Percentiles rank a stretch among this genome's conserved stretches.
Evolutionary conservation across 306 rosid genomes (phyloP).

Genomic region (Benincasa hispida): DNA sequence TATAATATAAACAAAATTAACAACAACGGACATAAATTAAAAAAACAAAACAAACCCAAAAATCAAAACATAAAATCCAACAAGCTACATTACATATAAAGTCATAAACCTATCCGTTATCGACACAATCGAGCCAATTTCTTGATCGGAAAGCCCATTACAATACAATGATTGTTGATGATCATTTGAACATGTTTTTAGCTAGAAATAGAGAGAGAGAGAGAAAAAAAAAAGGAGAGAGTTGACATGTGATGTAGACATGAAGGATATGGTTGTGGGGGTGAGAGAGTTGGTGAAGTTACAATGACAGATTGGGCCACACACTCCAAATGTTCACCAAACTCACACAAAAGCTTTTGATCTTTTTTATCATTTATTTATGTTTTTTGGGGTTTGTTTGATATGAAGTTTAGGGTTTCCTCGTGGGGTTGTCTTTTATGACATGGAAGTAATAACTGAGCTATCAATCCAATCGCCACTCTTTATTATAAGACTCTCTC

Average conservation of each 20-base stretch:
- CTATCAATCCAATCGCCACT: not conserved
- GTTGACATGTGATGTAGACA: constrained; percentile 13
- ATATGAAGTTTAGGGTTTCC: not conserved
- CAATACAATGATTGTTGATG: not conserved
- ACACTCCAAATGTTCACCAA: not conserved
- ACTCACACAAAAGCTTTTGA: not conserved
- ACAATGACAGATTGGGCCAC: constrained; percentile 1
- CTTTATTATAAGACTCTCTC: not conserved
- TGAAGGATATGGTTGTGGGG: constrained; percentile 10
- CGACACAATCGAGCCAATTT: too few species aligned
- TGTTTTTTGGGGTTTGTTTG: not conserved
- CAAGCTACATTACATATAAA: too few species aligned
- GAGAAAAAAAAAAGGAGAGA: not conserved
- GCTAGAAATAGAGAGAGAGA: not conserved
- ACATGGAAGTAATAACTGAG: not conserved
- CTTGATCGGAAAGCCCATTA: too few species aligned
- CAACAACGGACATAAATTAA: too few species aligned
- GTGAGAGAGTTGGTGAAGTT: constrained; percentile 9
- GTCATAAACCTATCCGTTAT: too few species aligned
- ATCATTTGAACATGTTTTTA: not conserved
- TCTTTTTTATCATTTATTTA: not conserved
- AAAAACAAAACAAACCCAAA: too few species aligned
- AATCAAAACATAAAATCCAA: too few species aligned
- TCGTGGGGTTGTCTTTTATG: constrained; percentile 15
- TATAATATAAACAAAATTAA: too few species aligned